Percentiles rank a stretch among this genome's conserved stretches.
These are phyloP conservation scores for Talaromyces atroroseus DNA, from an alignment of 2,329 filamentous ascomycete genomes.

Conservation along the genomic window DNA sequence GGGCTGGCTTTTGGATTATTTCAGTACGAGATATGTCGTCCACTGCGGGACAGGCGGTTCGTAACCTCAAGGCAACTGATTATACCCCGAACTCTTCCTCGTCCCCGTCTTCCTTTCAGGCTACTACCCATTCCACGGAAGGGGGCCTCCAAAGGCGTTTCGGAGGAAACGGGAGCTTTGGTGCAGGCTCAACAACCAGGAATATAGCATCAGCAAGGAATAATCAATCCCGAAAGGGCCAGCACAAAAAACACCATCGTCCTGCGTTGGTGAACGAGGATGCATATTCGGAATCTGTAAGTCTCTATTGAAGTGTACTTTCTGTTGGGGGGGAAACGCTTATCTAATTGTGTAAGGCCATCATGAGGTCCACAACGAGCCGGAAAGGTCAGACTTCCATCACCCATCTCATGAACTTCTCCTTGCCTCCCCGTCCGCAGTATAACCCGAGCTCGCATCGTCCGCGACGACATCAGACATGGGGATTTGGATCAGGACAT, in stretches of 20 bases:
- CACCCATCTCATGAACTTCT: conserved; percentile 92
- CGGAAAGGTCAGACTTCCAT: conserved; percentile 94
- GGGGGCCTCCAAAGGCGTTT: conserved; percentile 35
- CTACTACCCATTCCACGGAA: conserved; percentile 26
- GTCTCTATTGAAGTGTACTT: conserved; percentile 24
- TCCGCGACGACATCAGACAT: conserved; percentile 67
- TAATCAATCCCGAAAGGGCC: conserved; percentile 68
- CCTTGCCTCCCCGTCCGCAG: conserved; percentile 67
- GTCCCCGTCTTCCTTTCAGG: conserved; percentile 29
- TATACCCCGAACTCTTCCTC: conserved; percentile 31
- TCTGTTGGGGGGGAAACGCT: neutral
- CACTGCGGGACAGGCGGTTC: conserved; percentile 30
- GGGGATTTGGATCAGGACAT: conserved; percentile 82
- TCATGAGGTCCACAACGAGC: conserved; percentile 59
- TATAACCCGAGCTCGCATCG: conserved; percentile 51
- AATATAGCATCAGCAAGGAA: conserved; percentile 52
- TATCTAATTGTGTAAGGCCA: conserved; percentile 39
- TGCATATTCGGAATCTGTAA: conserved; percentile 73
- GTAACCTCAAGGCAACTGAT: conserved; percentile 34
- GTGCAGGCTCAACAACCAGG: conserved; percentile 34
- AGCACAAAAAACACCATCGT: conserved; percentile 76
- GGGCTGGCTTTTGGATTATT: neutral
- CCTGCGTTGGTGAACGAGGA: conserved; percentile 75
- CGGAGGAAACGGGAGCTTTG: conserved; percentile 38
- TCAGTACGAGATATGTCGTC: conserved; percentile 36